Base-by-base conservation (phyloP, 2,329 filamentous ascomycete genomes). In the Helotiales sp. region DNA sequence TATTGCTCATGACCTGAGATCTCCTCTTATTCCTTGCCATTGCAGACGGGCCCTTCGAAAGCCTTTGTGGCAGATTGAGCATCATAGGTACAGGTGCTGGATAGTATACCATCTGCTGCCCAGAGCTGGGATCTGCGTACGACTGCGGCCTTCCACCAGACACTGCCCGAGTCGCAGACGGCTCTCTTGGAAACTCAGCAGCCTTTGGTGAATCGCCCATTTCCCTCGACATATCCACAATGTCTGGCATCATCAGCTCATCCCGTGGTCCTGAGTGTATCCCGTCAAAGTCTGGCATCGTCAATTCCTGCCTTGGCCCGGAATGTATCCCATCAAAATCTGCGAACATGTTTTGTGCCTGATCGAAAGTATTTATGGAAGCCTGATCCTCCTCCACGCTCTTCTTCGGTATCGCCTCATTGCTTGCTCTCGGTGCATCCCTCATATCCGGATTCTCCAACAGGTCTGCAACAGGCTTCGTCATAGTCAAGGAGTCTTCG, bases 81-180 rank as follows among this genome's bases (percentile, higher is more conserved):
- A 96, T 93, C 61, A 89, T 87, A 2, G 95, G 95, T 2, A 99
- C 95, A 1, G 91, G 93, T 2, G 95, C 95, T 13, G 95, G 95
- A 72, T 99, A 99, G 74, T 88, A 98, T 9, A 96, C 85, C 90
- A 98, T 96, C 66, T 87, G 80, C 64, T 93, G 85, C 4, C 85
- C 88, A 1, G 87, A 87, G 25, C 81, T 77, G 1, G 84, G 84
- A 68, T 87, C 80, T 67, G 84, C 74, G 70, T 86, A 87, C 1
- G 85, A 85, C 60, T 82, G 79, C 10, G 84, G 77, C 52, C 76
- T 72, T 22, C 63, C 69, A 30, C 68, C 71, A 17, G 67, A 66
- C 38, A 63, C 42, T 44, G n/a, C 9, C 50, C 59, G 55, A 38
- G 63, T 62, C 2, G 59, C 64, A 19, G 57, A 55, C 8, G 59